phyloP scores from a whole-genome alignment of 2,329 filamentous ascomycete species.

The Colletotrichum viniferum region DNA sequence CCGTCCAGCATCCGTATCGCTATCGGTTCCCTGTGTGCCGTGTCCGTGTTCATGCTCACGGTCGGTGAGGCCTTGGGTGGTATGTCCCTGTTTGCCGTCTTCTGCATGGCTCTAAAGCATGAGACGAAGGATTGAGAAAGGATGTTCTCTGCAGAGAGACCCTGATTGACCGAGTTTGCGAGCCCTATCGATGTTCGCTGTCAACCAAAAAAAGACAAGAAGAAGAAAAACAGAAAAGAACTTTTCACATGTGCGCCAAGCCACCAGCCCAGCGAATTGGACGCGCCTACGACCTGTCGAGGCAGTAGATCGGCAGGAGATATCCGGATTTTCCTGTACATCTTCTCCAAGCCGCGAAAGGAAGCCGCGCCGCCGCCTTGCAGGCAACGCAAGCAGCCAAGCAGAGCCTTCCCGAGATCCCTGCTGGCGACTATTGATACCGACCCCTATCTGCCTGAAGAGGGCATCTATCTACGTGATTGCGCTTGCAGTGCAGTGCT shows the following conservation, averaged over 20 bases:
- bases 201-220: neutral
- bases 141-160: neutral
- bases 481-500: neutral
- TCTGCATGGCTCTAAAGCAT: neutral
- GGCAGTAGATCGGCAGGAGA: conserved; percentile 15
- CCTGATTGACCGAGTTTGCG: neutral
- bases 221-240: neutral
- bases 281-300: neutral
- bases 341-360: neutral
- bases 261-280: neutral
- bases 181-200: neutral
- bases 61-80: neutral
- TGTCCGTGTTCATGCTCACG: neutral
- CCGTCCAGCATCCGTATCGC: neutral
- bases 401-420: conserved; percentile 1
- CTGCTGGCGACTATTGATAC: conserved; percentile 4
- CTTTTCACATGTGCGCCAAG: conserved; percentile 19
- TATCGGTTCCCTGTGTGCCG: neutral
- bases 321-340: conserved; percentile 2
- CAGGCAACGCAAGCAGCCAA: neutral
- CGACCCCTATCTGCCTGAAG: neutral
- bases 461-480: neutral
- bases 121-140: neutral
- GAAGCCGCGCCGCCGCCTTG: neutral
- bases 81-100: neutral